Evolutionary conservation across 192 early-diverging fungal species (phyloP).

Genomic region (Kickxella alabastrina): DNA sequence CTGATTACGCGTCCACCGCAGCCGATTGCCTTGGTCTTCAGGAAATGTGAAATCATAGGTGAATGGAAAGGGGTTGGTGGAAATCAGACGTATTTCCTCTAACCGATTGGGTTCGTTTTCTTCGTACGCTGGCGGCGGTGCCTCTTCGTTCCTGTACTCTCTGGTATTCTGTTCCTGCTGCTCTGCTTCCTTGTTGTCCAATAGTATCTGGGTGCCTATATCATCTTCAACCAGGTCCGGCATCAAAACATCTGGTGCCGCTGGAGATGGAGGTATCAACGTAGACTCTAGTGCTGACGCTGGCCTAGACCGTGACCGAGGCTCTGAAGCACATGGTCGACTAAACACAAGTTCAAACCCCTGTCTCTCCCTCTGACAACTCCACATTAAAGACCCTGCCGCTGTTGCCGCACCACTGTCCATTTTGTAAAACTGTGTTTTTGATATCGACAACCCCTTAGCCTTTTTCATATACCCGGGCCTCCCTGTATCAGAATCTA

Average conservation of each 20-base stretch:
- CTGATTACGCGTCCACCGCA: slow-evolving; percentile 18
- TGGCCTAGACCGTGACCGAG: too few species aligned
- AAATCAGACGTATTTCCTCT: slow-evolving; percentile 2
- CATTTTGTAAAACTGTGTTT: slow-evolving; percentile 1
- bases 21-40: not conserved
- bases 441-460: slow-evolving; percentile 4
- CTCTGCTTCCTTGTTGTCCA: slow-evolving; percentile 29
- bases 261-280: too few species aligned
- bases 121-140: slow-evolving; percentile 40
- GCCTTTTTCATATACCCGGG: slow-evolving; percentile 5
- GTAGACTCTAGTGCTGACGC: not conserved
- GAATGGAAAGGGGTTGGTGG: slow-evolving; percentile 18
- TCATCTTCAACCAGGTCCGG: not conserved
- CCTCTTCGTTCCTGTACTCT: slow-evolving; percentile 5
- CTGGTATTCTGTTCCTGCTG: slow-evolving; percentile 6
- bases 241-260: too few species aligned
- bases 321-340: not conserved
- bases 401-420: not conserved
- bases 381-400: slow-evolving; percentile 14
- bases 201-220: not conserved
- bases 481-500: slow-evolving; percentile 7
- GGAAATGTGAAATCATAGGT: slow-evolving; percentile 23
- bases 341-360: slow-evolving; percentile 38
- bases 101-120: slow-evolving; percentile 13
- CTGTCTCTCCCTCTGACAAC: slow-evolving; percentile 12